phyloP scores from a whole-genome alignment of 805 yeast species.

The Yarrowia deformans region DNA sequence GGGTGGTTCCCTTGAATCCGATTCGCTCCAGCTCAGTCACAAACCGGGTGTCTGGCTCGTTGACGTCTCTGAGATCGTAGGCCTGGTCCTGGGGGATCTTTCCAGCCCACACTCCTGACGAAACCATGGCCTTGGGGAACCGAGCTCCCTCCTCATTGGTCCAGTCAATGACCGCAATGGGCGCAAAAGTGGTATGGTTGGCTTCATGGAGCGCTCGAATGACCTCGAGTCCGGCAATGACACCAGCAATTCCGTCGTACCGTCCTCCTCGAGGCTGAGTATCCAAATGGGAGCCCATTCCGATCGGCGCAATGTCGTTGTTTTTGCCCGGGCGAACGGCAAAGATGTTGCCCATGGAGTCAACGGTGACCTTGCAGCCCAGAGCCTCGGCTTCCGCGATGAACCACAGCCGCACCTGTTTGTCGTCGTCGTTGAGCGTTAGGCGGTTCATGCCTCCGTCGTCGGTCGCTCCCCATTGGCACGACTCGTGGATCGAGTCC shows the following conservation, averaged over 20 bases:
- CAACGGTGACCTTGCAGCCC: constrained; percentile 67
- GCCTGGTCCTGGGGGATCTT: constrained; percentile 57
- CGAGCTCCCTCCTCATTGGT: constrained; percentile 83
- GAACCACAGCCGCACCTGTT: constrained; percentile 71
- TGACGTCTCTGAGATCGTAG: constrained; percentile 61
- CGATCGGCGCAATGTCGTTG: constrained; percentile 60
- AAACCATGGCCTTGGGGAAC: constrained; percentile 72
- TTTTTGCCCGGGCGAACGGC: constrained; percentile 67
- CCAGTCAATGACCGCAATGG: constrained; percentile 72
- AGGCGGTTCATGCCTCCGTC: constrained; percentile 74
- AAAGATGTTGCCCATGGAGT: constrained; percentile 73
- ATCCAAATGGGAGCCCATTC: constrained; percentile 76
- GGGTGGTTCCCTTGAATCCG: constrained; percentile 64
- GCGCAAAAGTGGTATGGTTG: constrained; percentile 65
- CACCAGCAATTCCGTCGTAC: constrained; percentile 77
- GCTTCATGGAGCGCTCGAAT: constrained; percentile 69
- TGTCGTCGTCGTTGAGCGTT: constrained; percentile 68
- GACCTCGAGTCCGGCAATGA: constrained; percentile 70
- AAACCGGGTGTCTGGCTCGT: constrained; percentile 57
- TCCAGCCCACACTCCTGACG: constrained; percentile 73
- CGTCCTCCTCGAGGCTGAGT: constrained; percentile 83
- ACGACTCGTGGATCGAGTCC: constrained; percentile 67
- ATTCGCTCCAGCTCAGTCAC: constrained; percentile 67
- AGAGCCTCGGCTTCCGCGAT: constrained; percentile 58
- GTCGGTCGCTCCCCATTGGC: constrained; percentile 68